phyloP scores from a whole-genome alignment of 2,329 filamentous ascomycete species.

The Colletotrichum lini region DNA sequence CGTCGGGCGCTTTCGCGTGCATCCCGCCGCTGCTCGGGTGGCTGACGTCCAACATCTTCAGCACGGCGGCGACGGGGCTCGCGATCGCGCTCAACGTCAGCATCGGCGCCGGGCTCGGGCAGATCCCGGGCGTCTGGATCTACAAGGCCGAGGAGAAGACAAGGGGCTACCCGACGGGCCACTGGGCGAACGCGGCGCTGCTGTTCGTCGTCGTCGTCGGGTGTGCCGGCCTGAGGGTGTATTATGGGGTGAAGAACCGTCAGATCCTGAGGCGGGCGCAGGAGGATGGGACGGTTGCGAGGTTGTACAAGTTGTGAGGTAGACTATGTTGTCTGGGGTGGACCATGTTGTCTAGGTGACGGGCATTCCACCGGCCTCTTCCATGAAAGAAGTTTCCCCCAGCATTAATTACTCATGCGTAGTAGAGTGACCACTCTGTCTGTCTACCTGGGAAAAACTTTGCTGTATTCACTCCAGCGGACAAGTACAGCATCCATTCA shows the following conservation, averaged over 20 bases:
- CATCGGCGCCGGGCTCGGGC: conserved; percentile 75
- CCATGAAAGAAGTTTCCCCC: no score
- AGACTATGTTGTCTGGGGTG: neutral
- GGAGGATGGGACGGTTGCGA: conserved; percentile 51
- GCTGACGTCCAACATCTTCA: conserved; percentile 77
- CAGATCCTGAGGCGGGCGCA: conserved; percentile 50
- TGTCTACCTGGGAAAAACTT: no score
- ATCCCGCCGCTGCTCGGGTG: conserved; percentile 80
- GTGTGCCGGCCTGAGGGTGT: conserved; percentile 67
- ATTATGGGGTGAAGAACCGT: conserved; percentile 66
- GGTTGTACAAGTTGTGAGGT: conserved; percentile 59
- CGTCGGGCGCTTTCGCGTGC: conserved; percentile 76
- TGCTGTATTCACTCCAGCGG: no score
- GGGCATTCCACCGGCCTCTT: neutral
- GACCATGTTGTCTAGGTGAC: neutral
- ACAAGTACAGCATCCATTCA: neutral
- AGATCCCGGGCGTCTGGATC: conserved; percentile 82
- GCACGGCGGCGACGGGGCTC: conserved; percentile 75
- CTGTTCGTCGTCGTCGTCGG: conserved; percentile 71
- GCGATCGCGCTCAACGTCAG: conserved; percentile 80
- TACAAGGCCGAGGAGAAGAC: conserved; percentile 75
- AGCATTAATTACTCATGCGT: no score
- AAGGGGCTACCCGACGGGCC: conserved; percentile 77
- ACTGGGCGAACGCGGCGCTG: conserved; percentile 76
- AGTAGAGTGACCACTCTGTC: no score